Conservation (phyloP, 148 eudicot genomes). For the Vaccinium myrtillus region DNA sequence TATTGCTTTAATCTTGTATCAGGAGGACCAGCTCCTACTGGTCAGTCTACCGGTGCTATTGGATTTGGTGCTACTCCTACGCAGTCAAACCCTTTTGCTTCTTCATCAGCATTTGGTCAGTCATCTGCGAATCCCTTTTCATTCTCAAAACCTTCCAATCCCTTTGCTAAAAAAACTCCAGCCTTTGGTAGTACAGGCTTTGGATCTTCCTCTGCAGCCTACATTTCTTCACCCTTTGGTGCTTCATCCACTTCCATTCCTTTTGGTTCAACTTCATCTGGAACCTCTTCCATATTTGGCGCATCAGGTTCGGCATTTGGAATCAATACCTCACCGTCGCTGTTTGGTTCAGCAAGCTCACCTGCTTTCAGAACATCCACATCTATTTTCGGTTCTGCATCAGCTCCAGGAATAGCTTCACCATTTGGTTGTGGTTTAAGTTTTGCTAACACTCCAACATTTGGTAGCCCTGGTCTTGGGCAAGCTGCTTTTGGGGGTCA, state of each 20-base stretch:
- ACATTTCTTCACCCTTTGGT: constrained; percentile 67
- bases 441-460: constrained; percentile 58
- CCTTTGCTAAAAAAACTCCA: constrained; percentile 65
- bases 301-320: constrained; percentile 39
- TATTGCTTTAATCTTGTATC: no score
- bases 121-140: constrained; percentile 67
- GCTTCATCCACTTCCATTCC: constrained; percentile 44
- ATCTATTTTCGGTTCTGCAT: constrained; percentile 23
- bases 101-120: constrained; percentile 65
- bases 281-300: constrained; percentile 62
- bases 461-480: constrained; percentile 65
- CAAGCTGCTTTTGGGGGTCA: constrained; percentile 65
- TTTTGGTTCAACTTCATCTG: constrained; percentile 62
- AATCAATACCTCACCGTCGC: constrained; percentile 42
- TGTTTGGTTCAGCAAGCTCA: constrained; percentile 61
- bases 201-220: constrained; percentile 52
- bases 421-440: constrained; percentile 57
- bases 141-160: constrained; percentile 56
- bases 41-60: constrained; percentile 49
- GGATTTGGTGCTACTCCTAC: constrained; percentile 46
- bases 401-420: constrained; percentile 53
- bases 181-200: constrained; percentile 52
- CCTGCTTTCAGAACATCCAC: constrained; percentile 57
- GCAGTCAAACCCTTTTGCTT: constrained; percentile 48
- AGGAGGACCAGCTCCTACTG: constrained; percentile 39